Evolutionary conservation across 2,329 filamentous ascomycete genomes (phyloP).

Genomic region (Clarireedia hainanense): DNA sequence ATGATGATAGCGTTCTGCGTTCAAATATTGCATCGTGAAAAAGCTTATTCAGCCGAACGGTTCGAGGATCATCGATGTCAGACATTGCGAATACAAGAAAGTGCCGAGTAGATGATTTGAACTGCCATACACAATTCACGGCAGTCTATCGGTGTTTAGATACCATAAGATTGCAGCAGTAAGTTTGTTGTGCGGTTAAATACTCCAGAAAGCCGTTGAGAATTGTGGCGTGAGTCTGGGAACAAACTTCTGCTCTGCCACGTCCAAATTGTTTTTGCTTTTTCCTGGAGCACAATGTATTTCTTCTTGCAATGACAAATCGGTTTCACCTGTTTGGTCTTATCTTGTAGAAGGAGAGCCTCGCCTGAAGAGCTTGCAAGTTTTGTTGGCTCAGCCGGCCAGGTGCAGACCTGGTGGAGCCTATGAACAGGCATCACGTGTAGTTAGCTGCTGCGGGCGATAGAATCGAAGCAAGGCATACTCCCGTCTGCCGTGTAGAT

Average conservation of each 20-base stretch:
- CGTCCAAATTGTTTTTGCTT: too few relatives aligned
- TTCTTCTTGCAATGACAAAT: too few relatives aligned
- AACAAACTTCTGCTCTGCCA: too few relatives aligned
- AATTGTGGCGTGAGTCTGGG: too few relatives aligned
- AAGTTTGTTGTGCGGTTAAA: too few relatives aligned
- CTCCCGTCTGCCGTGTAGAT: neutral
- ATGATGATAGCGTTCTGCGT: slow-evolving; percentile 31
- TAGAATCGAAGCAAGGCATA: too few relatives aligned
- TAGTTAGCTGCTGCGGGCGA: neutral
- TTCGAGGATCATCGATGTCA: slow-evolving; percentile 9
- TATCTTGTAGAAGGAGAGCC: neutral
- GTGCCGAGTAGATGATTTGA: neutral
- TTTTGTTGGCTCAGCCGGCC: neutral
- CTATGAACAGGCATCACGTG: neutral
- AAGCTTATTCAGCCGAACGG: slow-evolving; percentile 29
- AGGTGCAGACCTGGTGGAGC: neutral
- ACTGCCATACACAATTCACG: neutral
- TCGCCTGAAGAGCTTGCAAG: neutral
- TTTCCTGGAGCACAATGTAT: too few relatives aligned
- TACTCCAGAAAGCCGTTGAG: too few relatives aligned
- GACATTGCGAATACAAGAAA: neutral
- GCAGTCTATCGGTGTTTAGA: too few relatives aligned
- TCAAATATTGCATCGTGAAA: slow-evolving; percentile 35
- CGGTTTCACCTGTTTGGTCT: neutral
- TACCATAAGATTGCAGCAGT: too few relatives aligned